Evolutionary conservation across 1,284 basidiomycete species (phyloP).

Genomic region (Ceratobasidium sp.): DNA sequence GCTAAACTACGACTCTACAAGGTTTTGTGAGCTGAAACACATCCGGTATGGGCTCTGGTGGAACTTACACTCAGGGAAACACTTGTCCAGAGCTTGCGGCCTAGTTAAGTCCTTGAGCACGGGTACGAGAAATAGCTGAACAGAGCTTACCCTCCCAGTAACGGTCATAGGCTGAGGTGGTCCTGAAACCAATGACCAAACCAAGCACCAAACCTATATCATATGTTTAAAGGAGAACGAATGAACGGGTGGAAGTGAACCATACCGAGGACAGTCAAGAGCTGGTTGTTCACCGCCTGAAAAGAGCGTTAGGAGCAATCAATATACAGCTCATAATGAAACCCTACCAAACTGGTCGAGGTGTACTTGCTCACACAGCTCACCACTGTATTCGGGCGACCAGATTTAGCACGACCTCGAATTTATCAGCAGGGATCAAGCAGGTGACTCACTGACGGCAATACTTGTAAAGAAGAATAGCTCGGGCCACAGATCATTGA

Average conservation of each 20-base stretch:
- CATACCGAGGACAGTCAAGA: slow-evolving; percentile 34
- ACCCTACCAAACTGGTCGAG: neutral
- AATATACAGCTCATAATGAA: too few species aligned
- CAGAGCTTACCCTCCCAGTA: slow-evolving; percentile 56
- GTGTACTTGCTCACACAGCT: slow-evolving; percentile 16
- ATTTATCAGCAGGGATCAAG: neutral
- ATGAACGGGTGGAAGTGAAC: neutral
- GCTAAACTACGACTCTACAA: slow-evolving; percentile 47
- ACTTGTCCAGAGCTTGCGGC: slow-evolving; percentile 31
- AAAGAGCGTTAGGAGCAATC: too few species aligned
- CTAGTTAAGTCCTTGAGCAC: slow-evolving; percentile 1
- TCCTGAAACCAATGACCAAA: slow-evolving; percentile 59
- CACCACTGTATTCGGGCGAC: slow-evolving; percentile 33
- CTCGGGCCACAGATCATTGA: too few species aligned
- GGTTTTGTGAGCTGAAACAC: slow-evolving; percentile 6
- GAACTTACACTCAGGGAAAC: slow-evolving; percentile 30
- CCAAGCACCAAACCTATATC: slow-evolving; percentile 56
- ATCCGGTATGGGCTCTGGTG: neutral
- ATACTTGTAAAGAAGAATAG: too few species aligned
- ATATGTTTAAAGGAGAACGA: neutral
- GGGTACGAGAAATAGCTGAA: neutral
- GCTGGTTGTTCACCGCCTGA: slow-evolving; percentile 1
- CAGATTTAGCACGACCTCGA: slow-evolving; percentile 1
- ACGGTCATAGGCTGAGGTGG: slow-evolving; percentile 70
- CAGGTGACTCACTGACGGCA: too few species aligned